Percentiles rank a stretch among this genome's conserved stretches.
These are phyloP conservation scores for Hypoxylon sp. DNA, from an alignment of 2,329 filamentous ascomycete genomes.

Conservation along the genomic window DNA sequence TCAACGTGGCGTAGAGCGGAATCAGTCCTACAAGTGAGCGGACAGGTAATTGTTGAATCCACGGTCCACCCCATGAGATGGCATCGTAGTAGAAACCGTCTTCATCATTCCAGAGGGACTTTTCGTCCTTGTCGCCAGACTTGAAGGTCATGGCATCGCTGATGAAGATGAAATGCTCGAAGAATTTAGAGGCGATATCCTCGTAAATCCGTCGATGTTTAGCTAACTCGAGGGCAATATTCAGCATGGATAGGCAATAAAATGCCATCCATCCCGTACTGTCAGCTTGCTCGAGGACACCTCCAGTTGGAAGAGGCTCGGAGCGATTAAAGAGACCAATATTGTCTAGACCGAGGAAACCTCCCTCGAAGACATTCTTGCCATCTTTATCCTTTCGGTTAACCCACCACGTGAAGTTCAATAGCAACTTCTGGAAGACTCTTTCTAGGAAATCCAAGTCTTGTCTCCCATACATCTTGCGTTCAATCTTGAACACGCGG, in stretches of 20 bases:
- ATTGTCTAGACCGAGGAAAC: conserved; percentile 95
- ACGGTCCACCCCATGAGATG: conserved; percentile 95
- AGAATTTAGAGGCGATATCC: conserved; percentile 98
- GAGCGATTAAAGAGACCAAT: conserved; percentile 98
- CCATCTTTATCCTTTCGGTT: conserved; percentile 95
- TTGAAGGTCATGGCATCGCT: conserved; percentile 96
- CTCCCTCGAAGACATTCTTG: conserved; percentile 98
- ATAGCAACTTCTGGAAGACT: conserved; percentile 93
- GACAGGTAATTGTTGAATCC: conserved; percentile 92
- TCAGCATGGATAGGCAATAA: conserved; percentile 96
- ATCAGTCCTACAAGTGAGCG: conserved; percentile 94
- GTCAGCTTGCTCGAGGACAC: conserved; percentile 94
- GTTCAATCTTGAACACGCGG: conserved; percentile 97
- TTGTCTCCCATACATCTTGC: conserved; percentile 95
- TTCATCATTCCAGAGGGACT: conserved; percentile 95
- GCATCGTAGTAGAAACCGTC: conserved; percentile 99
- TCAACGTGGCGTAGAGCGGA: conserved; percentile 91
- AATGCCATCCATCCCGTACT: conserved; percentile 99
- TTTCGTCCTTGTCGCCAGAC: conserved; percentile 75
- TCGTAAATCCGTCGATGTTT: conserved; percentile 97
- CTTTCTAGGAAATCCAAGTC: conserved; percentile 96
- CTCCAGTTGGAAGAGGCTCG: conserved; percentile 92
- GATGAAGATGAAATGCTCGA: conserved; percentile 98
- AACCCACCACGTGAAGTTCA: conserved; percentile 99
- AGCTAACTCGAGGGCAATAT: conserved; percentile 93